Base-by-base conservation (phyloP, 257 asterid species). In the Oldenlandia corymbosa region DNA sequence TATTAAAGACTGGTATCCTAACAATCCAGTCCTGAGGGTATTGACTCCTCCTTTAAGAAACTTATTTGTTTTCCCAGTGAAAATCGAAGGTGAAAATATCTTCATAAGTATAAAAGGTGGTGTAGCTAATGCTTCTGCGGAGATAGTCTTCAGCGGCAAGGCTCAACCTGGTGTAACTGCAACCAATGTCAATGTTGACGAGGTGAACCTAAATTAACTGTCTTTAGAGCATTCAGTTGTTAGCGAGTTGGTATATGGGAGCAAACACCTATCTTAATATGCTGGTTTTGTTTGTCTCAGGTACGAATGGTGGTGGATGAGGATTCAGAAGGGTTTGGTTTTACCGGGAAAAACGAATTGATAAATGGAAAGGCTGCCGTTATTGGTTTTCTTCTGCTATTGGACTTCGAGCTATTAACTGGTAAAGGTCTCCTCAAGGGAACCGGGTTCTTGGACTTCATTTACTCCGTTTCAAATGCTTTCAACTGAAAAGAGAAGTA, bases 371-470 rank as follows among this genome's bases (percentile, higher is more conserved):
- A 85, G 76, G 95, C 98, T 48, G 99, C 99, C 24, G 81, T 66
- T 34, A 79, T 89, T 12, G 97, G 97, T 10, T 92, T 92, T 79
- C 77, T 92, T 23, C 53, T 92, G 88, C 93, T 92, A 48, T 70
- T 92, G 79, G 97, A 87, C 77, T 85, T 92, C 53, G 99, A 92
- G 67, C 95, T 92, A 5, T 54, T 92, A 75, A 89, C 97, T 9
- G 99, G 99, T 42, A 84, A 82, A 80, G 99, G 99, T 24, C 67
- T 92, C 17, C 95, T 89, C 69, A 87, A 80, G 74, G 99, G 99
- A 75, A 89, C 99, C 31, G 99, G 97, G 21, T 83, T 92, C 90
- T 78, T 92, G 95, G 99, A 92, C 77, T 92, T 92, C 89, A 80
- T 92, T 64, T 89, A 92, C 71, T 80, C 93, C 0, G 24, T 89